These are phyloP conservation scores for Cochlearia excelsa DNA, from an alignment of 345 rosid species.

Conservation along the genomic window DNA sequence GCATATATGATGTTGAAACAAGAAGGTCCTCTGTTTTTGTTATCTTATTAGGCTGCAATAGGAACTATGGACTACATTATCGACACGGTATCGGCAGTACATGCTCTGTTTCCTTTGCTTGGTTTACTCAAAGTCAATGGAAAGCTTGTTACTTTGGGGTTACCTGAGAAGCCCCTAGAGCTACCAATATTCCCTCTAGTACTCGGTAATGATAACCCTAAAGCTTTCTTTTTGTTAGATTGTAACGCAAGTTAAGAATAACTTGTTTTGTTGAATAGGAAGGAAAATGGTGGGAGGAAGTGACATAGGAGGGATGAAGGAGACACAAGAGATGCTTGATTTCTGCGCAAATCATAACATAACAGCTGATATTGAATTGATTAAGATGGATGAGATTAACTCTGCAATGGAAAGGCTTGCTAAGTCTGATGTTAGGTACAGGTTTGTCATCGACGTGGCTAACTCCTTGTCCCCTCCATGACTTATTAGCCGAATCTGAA, in stretches of 20 bases:
- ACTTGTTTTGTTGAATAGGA: constrained; percentile 32
- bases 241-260: too few relatives aligned
- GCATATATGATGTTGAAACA: not conserved
- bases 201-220: constrained; percentile 41
- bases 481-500: not conserved
- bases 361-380: constrained; percentile 73
- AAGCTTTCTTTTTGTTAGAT: not conserved
- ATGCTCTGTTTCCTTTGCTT: constrained; percentile 64
- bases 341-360: constrained; percentile 81
- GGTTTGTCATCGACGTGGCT: constrained; percentile 83
- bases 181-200: constrained; percentile 68
- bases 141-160: constrained; percentile 66
- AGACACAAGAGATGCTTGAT: constrained; percentile 86
- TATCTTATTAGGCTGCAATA: constrained; percentile 49
- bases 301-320: constrained; percentile 71
- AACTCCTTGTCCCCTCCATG: constrained; percentile 47
- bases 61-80: constrained; percentile 80
- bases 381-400: constrained; percentile 65
- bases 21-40: constrained; percentile 4
- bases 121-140: constrained; percentile 68
- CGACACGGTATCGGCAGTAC: constrained; percentile 82
- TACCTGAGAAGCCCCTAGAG: constrained; percentile 78
- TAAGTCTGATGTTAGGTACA: constrained; percentile 82
- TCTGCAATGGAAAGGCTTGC: constrained; percentile 84
- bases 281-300: constrained; percentile 82